Base-by-base conservation (phyloP, 2,329 filamentous ascomycete genomes). In the Phoma sp. region DNA sequence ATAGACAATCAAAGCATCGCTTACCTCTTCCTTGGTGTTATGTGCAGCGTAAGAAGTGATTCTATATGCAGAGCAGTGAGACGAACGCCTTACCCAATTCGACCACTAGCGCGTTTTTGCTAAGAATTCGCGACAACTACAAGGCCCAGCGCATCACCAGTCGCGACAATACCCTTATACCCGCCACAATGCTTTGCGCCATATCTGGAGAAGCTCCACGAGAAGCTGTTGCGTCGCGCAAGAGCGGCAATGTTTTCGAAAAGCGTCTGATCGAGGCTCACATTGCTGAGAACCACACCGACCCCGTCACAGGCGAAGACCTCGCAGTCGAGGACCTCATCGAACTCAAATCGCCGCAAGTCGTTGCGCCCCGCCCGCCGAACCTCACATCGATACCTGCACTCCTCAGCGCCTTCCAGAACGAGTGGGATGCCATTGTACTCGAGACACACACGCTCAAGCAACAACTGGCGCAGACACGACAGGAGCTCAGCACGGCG, bases 121-220 rank as follows among this genome's bases (percentile, higher is more conserved):
- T 43, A 50, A 55, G 44, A 49, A 55, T 51, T 55, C 52, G 43
- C 41, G 52, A 55, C 46, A 37, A 54, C 41, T 47, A 6, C 46
- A 43, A 46, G 46, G 37, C 47, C 37, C 46, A 33, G 19, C 38
- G 36, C 52, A 35, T 32, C 45, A 35, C 41, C 29, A 32, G 15
- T 32, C 32, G 52, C 51, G 46, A 47, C 57, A 52, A 45, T 17
- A 19, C 19, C 39, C 25, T 31, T 41, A 55, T 50, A 51, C 47
- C 62, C 47, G 56, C 50, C 59, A 68, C 58, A 33, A 73, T 74
- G 72, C 70, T 74, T 38, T 74, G 72, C 65, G 72, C 72, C 96
- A 94, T 99, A 78, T 99, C 95, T 60, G 95, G 95, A 80, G 94
- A 97, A 85, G 88, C 92, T 80, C 94, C 95, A 63, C 90, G 96